Percentiles rank a stretch among this genome's conserved stretches.
Conservation (phyloP, 176 grass and related monocot genomes). For the Rhynchospora tenuis region DNA sequence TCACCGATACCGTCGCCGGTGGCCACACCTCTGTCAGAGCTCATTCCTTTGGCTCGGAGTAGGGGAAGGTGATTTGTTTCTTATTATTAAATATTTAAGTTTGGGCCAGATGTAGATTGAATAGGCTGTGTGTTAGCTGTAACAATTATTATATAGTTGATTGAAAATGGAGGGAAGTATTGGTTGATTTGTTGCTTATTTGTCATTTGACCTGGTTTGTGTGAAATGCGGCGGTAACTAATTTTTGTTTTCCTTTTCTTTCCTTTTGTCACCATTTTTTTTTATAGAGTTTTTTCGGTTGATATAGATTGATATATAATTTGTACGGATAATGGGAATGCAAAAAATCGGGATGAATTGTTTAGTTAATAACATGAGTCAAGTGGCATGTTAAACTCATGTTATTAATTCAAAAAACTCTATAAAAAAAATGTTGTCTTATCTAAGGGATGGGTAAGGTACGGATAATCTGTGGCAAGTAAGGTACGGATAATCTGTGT, state of each 20-base stretch:
- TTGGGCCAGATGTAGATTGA: neutral
- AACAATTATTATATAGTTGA: neutral
- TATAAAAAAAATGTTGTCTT: no score
- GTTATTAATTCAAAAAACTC: no score
- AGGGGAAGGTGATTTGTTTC: constrained; percentile 13
- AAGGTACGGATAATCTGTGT: no score
- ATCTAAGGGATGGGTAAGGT: no score
- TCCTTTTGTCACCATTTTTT: neutral
- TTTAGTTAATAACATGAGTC: neutral
- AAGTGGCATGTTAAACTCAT: neutral
- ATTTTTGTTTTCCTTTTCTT: neutral
- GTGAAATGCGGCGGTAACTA: neutral
- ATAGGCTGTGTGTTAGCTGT: neutral
- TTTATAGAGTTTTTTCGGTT: neutral
- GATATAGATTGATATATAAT: neutral
- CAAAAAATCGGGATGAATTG: neutral
- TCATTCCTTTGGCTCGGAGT: constrained; percentile 37
- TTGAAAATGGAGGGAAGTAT: neutral
- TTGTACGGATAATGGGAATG: neutral
- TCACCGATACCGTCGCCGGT: constrained; percentile 53
- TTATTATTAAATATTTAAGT: neutral
- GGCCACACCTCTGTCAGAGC: constrained; percentile 38
- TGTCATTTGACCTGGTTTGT: neutral
- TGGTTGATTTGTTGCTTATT: neutral
- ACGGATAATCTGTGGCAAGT: no score